phyloP scores from a whole-genome alignment of 768 basidiomycete species.

The Macrolepiota dolichaula region DNA sequence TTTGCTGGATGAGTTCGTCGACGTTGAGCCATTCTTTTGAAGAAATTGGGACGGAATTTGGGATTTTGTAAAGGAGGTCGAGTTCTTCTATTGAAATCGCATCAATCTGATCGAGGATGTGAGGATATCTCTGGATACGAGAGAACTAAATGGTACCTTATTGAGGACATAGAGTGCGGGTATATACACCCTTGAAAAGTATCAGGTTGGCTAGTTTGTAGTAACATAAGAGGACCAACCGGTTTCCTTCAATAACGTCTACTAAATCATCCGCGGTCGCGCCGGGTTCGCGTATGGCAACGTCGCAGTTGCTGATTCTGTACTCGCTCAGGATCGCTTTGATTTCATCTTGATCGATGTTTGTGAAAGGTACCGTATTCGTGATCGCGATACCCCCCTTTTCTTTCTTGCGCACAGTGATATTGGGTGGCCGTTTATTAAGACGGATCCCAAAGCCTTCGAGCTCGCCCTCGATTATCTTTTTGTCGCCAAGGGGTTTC shows the following conservation, averaged over 20 bases:
- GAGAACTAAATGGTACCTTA: conserved; percentile 47
- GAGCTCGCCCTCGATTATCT: conserved; percentile 84
- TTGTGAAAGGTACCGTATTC: conserved; percentile 94
- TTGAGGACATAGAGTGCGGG: conserved; percentile 90
- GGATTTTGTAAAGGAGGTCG: conserved; percentile 93
- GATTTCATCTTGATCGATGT: conserved; percentile 94
- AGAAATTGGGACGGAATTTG: conserved; percentile 91
- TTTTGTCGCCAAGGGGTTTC: conserved; percentile 96
- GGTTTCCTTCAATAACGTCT: conserved; percentile 95
- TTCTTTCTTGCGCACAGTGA: conserved; percentile 82
- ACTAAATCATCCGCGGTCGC: conserved; percentile 95
- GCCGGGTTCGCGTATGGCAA: conserved; percentile 89
- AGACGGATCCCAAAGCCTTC: conserved; percentile 98
- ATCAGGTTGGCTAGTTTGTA: neutral
- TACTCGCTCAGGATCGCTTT: conserved; percentile 95
- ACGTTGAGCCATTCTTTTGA: conserved; percentile 95
- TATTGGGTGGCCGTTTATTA: conserved; percentile 91
- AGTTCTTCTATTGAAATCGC: conserved; percentile 98
- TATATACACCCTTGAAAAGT: conserved; percentile 72
- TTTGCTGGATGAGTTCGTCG: conserved; percentile 87
- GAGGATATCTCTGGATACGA: neutral
- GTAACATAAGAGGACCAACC: conserved; percentile 39
- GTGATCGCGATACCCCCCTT: conserved; percentile 94
- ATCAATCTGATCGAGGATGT: conserved; percentile 63
- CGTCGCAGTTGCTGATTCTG: conserved; percentile 81